Conservation (phyloP, 108 stramenopile genomes). For the Skeletonema potamos region DNA sequence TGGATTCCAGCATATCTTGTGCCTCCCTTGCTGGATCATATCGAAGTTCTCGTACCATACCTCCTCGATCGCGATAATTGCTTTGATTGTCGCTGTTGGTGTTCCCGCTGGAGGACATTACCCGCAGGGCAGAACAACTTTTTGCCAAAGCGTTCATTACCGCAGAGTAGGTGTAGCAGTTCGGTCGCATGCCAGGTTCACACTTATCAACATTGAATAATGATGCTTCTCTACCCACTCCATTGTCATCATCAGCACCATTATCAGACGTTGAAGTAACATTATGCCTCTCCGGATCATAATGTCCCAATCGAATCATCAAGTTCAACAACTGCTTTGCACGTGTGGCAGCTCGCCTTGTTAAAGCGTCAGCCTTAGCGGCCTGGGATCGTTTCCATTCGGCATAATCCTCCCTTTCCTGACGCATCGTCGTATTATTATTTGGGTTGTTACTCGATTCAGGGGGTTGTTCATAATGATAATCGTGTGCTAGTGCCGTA, state of each 20-base stretch:
- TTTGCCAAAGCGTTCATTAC: constrained; percentile 62
- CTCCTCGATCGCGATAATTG: constrained; percentile 13
- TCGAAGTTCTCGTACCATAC: neutral
- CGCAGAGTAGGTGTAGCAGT: constrained; percentile 53
- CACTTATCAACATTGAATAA: constrained; percentile 9
- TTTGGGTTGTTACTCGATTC: too few species aligned
- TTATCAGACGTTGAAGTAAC: neutral
- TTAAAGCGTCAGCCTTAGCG: constrained; percentile 37
- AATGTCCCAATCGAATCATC: constrained; percentile 47
- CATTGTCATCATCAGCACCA: neutral
- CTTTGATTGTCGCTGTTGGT: constrained; percentile 17
- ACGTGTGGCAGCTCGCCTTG: constrained; percentile 31
- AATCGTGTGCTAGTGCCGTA: constrained; percentile 47
- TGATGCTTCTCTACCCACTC: neutral
- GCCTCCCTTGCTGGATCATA: constrained; percentile 50
- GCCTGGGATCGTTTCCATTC: constrained; percentile 38
- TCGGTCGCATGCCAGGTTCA: constrained; percentile 45
- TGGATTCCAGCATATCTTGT: constrained; percentile 44
- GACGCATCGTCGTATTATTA: neutral
- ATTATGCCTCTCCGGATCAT: constrained; percentile 10
- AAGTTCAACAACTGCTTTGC: constrained; percentile 42
- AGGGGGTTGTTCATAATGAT: constrained; percentile 27
- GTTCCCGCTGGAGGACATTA: constrained; percentile 4
- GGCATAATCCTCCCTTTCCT: constrained; percentile 13
- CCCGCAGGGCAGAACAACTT: constrained; percentile 41